Evolutionary conservation across 179 eudicot species (phyloP), one percentile per base, ranked within the genome.

Genomic region (Corrigiola litoralis): DNA sequence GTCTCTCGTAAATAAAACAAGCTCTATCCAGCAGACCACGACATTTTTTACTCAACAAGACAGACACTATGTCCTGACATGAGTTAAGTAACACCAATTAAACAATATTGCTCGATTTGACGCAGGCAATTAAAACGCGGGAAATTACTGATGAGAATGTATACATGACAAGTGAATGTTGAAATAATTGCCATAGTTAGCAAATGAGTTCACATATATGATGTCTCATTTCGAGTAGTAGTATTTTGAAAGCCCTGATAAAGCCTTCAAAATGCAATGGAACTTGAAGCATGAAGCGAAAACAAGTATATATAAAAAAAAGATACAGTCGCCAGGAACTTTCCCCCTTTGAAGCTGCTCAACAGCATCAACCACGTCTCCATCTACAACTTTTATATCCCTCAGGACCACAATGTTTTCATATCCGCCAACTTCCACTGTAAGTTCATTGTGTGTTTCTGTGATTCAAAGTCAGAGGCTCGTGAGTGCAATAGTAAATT

Each of bases 311-410:
- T n/a, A 58, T 50, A 23, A 47, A 33, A 24, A 12, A 69, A 60
- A 87, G 97, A 94, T 94, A 94, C 99, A 94, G 71, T 94, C 99
- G 70, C 97, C 97, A 77, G 81, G 65, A 77, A 77, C 79, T 25
- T 82, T 86, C 80, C 99, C 99, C 53, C 84, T 89, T 58, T 97
- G 95, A 83, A 94, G 82, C 61, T 81, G 64, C 65, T 86, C 87
- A 23, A 90, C 31, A 65, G 60, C 87, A 67, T 94, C 95, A 63
- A 86, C 81, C 65, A 82, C 76, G 72, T 88, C 91, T 61, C 90
- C 94, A 83, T 90, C 97, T 13, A 94, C 87, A 74, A 94, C 99
- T 74, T 86, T 88, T 25, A 88, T 75, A 29, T 74, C 51, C 66
- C 79, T 82, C 78, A 87, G 56, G 65, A 90, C 97, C 38, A 66